Percentiles rank a stretch among this genome's conserved stretches.
These are phyloP conservation scores for Vaccinium myrtillus DNA, from an alignment of 148 eudicot species.

Conservation along the genomic window DNA sequence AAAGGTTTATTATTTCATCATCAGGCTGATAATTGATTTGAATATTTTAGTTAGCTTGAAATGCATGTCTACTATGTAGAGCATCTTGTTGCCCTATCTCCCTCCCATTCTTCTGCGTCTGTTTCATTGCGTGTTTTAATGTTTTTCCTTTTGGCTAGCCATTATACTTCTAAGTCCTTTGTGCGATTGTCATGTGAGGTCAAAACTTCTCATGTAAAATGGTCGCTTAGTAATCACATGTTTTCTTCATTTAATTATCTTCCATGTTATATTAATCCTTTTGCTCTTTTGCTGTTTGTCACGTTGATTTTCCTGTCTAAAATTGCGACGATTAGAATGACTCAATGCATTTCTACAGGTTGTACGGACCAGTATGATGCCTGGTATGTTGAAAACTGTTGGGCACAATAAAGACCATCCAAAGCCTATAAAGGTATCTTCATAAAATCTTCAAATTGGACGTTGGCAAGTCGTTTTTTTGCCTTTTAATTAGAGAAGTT, in stretches of 20 bases:
- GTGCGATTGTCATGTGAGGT: not conserved
- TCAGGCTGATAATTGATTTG: not conserved
- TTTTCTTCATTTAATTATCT: not conserved
- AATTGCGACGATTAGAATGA: not conserved
- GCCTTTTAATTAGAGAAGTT: not conserved
- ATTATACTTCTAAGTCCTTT: not conserved
- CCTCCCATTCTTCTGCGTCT: not conserved
- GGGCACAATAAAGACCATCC: conserved; percentile 94
- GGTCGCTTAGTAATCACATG: not conserved
- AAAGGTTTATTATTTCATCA: not conserved
- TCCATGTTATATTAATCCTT: not conserved
- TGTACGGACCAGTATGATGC: conserved; percentile 82
- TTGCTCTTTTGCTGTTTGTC: not conserved
- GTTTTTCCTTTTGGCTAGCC: not conserved
- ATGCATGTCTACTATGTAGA: not conserved
- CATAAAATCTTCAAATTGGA: not conserved
- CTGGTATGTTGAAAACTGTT: conserved; percentile 78
- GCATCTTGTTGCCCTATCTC: no score
- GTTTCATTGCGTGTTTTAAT: not conserved
- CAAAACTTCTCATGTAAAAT: not conserved
- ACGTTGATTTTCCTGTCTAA: not conserved
- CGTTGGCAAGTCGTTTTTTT: not conserved
- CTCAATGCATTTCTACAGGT: conserved; percentile 44
- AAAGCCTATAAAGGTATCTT: conserved; percentile 85
- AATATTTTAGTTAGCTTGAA: not conserved